Conservation (phyloP, 371 early-diverging fungal genomes). For the Mortierella sp. region DNA sequence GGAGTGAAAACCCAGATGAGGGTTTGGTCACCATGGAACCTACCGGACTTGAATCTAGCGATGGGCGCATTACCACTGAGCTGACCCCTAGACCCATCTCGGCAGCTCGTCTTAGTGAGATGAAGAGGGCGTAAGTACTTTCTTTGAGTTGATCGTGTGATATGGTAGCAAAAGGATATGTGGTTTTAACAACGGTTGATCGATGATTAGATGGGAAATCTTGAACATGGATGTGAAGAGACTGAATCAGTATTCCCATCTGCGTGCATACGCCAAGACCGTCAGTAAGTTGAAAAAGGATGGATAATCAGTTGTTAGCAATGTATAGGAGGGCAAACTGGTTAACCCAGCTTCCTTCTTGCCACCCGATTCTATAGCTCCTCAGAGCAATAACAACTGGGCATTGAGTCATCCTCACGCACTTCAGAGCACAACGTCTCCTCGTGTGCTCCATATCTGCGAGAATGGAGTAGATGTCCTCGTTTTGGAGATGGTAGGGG, state of each 20-base stretch:
- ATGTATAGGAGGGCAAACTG: background rate
- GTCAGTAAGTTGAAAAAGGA: conserved; percentile 14
- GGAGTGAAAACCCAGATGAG: too few species aligned
- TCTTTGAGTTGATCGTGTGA: background rate
- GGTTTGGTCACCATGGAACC: background rate
- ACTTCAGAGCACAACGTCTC: conserved; percentile 26
- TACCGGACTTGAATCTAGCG: background rate
- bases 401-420: conserved; percentile 44
- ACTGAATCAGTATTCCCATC: conserved; percentile 36
- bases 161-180: too few species aligned
- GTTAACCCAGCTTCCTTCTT: background rate
- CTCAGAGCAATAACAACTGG: conserved; percentile 30
- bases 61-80: background rate
- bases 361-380: conserved; percentile 5
- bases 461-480: conserved; percentile 67
- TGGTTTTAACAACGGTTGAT: too few species aligned
- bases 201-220: conserved; percentile 44
- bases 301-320: too few species aligned
- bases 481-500: conserved; percentile 61
- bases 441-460: conserved; percentile 56
- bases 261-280: conserved; percentile 35
- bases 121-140: conserved; percentile 43
- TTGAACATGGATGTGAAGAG: conserved; percentile 51
- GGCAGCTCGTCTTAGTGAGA: conserved; percentile 28
- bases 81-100: conserved; percentile 8